Conservation (phyloP, 495 filamentous ascomycete species). For the Penicillium taxi region DNA sequence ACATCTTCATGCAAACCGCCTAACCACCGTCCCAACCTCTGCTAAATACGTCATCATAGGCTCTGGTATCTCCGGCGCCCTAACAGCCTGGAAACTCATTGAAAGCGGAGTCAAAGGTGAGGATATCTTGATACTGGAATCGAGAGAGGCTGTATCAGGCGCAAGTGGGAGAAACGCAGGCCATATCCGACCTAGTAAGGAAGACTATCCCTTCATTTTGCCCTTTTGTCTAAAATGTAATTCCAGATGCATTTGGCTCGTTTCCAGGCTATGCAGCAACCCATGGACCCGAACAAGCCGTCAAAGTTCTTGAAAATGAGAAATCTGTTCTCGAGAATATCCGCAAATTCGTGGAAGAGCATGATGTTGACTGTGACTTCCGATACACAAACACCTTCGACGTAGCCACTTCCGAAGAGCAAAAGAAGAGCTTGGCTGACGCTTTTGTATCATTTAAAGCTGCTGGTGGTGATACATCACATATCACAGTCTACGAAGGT, state of each 20-base stretch:
- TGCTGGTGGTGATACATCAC: slow-evolving; percentile 6
- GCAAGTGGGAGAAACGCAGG: slow-evolving; percentile 11
- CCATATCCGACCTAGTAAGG: slow-evolving; percentile 10
- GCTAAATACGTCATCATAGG: slow-evolving; percentile 7
- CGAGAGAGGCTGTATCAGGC: slow-evolving; percentile 10
- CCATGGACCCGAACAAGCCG: slow-evolving; percentile 7
- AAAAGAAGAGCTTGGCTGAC: background rate
- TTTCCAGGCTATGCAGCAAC: slow-evolving; percentile 5
- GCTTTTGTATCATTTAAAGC: slow-evolving; percentile 3
- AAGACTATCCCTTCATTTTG: background rate
- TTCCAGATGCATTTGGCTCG: slow-evolving; percentile 6
- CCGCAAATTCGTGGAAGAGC: slow-evolving; percentile 1
- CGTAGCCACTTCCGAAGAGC: slow-evolving; percentile 1
- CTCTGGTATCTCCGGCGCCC: slow-evolving; percentile 8
- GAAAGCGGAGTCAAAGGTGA: slow-evolving; percentile 3
- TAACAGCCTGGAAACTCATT: slow-evolving; percentile 7
- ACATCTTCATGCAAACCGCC: slow-evolving; percentile 6
- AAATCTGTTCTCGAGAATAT: slow-evolving; percentile 3
- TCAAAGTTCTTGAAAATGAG: slow-evolving; percentile 8
- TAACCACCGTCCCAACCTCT: slow-evolving; percentile 1
- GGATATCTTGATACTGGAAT: slow-evolving; percentile 8
- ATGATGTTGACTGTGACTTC: slow-evolving; percentile 8
- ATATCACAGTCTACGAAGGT: slow-evolving; percentile 5
- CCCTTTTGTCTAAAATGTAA: background rate
- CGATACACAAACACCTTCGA: slow-evolving; percentile 6